phyloP scores from a whole-genome alignment of 108 stramenopile species.

The Craspedostauros australis region DNA sequence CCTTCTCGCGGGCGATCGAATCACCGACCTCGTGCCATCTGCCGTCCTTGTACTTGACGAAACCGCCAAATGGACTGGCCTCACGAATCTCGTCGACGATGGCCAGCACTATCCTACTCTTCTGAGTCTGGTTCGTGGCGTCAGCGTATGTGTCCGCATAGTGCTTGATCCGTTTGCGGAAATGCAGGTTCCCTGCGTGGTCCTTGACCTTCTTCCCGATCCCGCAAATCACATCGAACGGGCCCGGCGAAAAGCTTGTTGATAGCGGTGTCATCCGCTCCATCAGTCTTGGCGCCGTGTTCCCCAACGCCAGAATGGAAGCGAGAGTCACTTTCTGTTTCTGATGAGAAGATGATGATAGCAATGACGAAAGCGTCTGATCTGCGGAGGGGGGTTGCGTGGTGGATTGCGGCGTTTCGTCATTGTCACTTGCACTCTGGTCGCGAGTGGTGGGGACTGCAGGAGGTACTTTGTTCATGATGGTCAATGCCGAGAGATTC shows the following conservation, averaged over 20 bases:
- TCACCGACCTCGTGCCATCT: constrained; percentile 18
- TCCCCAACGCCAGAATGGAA: not conserved
- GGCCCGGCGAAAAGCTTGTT: constrained; percentile 1
- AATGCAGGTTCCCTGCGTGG: not conserved
- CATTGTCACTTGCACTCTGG: no score
- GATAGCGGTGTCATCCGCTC: constrained; percentile 1
- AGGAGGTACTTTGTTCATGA: not conserved
- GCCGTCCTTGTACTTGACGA: constrained; percentile 12
- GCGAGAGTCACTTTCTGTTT: not conserved
- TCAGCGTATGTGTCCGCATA: constrained; percentile 2
- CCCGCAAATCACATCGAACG: constrained; percentile 9
- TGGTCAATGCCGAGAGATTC: no score
- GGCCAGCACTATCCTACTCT: constrained; percentile 5
- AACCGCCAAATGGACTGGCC: constrained; percentile 4
- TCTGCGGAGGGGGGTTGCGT: no score
- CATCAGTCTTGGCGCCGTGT: not conserved
- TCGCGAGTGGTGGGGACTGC: not conserved
- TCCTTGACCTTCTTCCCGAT: not conserved
- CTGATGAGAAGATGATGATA: not conserved
- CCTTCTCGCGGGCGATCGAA: constrained; percentile 15
- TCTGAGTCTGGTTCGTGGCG: not conserved
- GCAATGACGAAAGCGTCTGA: not conserved
- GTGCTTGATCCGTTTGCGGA: not conserved
- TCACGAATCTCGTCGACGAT: constrained; percentile 8
- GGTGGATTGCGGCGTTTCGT: no score